Base-by-base conservation (phyloP, 176 grass and related monocot species). In the Otatea glauca region DNA sequence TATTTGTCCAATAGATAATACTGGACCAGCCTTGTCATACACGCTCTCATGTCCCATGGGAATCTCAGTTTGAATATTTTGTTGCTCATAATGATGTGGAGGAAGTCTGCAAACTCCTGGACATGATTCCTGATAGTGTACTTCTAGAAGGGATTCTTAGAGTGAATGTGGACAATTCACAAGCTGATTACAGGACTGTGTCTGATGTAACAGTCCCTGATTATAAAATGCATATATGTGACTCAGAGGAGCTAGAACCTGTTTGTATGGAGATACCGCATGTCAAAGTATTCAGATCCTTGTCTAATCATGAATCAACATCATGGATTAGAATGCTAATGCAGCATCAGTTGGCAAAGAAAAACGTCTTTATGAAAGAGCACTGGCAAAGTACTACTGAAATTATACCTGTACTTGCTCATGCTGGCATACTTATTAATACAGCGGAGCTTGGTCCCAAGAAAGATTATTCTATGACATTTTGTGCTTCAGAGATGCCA, bases 21-120 rank as follows among this genome's bases (percentile, higher is more conserved):
- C 89, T 97, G 85, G 95, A 97, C 59, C 95, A 90, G 72, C 76
- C 84, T 85, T 84, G 82, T 78, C 82, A 93, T 80, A 81, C 44
- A 14, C 48, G n/a, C 50, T 71, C 76, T 89, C 87, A 89, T 73
- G 43, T 94, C 68, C 89, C 86, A 68, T 97, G 95, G 95, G 91
- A 97, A 86, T 97, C 92, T 60, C 86, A 93, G 71, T 90, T 97
- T 83, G 92, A 94, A 72, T 97, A 97, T 84, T 90, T 86, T 70
- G 32, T 91, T 83, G 81, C 84, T 77, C 95, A 97, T 88, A 90
- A 69, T 78, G 88, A 94, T 85, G 65, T 72, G 41, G 58, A 65
- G 59, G 48, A 89, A 79, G 78, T 86, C 59, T 72, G 86, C 54
- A 79, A 94, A 86, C 86, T 97, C 48, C 65, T 97, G 59, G 89